Evolutionary conservation across 2,329 filamentous ascomycete genomes (phyloP).

Genomic region (Emydomyces testavorans): DNA sequence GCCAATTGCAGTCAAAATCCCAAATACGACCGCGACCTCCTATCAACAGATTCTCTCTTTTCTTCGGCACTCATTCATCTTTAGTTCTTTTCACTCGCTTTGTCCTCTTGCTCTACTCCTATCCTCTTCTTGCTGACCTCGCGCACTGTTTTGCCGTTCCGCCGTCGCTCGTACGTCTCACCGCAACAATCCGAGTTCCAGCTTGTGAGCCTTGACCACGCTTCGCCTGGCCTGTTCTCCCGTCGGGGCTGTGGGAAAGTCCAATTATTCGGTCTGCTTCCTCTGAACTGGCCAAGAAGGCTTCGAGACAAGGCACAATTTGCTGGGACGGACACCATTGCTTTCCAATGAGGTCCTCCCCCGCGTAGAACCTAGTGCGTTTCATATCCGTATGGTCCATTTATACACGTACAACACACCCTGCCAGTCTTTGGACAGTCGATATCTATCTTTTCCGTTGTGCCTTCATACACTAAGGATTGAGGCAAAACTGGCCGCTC

Average conservation of each 20-base stretch:
- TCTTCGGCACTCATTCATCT: not conserved
- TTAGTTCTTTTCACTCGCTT: slow-evolving; percentile 7
- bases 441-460: not conserved
- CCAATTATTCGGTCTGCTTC: not conserved
- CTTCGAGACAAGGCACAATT: slow-evolving; percentile 1
- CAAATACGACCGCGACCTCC: slow-evolving; percentile 6
- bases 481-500: slow-evolving; percentile 21
- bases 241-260: not conserved
- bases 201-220: not conserved
- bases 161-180: not conserved
- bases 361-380: slow-evolving; percentile 11
- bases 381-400: slow-evolving; percentile 9
- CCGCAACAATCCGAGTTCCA: not conserved
- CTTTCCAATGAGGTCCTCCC: slow-evolving; percentile 7
- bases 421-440: not conserved
- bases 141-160: not conserved
- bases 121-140: not conserved
- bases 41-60: not conserved
- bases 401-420: not conserved
- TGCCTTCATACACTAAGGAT: not conserved
- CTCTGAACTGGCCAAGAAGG: not conserved
- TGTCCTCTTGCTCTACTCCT: not conserved
- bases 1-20: slow-evolving; percentile 5
- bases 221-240: not conserved
- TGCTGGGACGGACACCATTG: not conserved